phyloP scores from a whole-genome alignment of 2,329 filamentous ascomycete species.

The Neofusicoccum laricinum region DNA sequence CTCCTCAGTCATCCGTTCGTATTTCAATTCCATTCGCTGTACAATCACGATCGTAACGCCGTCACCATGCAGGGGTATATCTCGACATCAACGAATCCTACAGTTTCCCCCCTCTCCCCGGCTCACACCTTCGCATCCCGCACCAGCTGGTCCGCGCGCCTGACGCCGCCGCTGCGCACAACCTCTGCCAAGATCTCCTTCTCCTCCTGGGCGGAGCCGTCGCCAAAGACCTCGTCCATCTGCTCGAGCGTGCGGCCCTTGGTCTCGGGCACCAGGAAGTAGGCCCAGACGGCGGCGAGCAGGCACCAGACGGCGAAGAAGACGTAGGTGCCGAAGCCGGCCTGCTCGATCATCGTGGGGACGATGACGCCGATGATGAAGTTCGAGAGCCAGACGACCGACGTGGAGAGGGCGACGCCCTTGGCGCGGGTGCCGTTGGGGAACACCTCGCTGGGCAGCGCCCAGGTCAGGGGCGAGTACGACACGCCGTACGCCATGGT shows the following conservation, averaged over 20 bases:
- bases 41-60: too few relatives aligned
- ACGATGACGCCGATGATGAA: constrained; percentile 64
- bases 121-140: constrained; percentile 7
- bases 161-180: not conserved
- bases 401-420: constrained; percentile 59
- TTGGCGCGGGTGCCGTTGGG: constrained; percentile 17
- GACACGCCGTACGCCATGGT: constrained; percentile 57
- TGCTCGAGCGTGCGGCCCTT: constrained; percentile 34
- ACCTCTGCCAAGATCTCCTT: constrained; percentile 22
- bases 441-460: constrained; percentile 18
- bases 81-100: not conserved
- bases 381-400: constrained; percentile 63
- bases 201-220: constrained; percentile 29
- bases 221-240: constrained; percentile 38
- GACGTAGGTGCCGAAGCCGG: constrained; percentile 43
- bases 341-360: constrained; percentile 60
- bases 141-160: not conserved
- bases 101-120: not conserved
- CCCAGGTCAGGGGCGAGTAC: constrained; percentile 31
- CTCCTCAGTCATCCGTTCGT: too few relatives aligned
- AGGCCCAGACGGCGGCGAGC: constrained; percentile 33
- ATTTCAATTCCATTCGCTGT: too few relatives aligned
- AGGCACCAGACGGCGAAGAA: constrained; percentile 39
- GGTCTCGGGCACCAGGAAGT: constrained; percentile 35
- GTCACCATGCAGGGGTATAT: not conserved